Conservation (phyloP, 2,329 filamentous ascomycete genomes). For the Pseudogymnoascus destructans region DNA sequence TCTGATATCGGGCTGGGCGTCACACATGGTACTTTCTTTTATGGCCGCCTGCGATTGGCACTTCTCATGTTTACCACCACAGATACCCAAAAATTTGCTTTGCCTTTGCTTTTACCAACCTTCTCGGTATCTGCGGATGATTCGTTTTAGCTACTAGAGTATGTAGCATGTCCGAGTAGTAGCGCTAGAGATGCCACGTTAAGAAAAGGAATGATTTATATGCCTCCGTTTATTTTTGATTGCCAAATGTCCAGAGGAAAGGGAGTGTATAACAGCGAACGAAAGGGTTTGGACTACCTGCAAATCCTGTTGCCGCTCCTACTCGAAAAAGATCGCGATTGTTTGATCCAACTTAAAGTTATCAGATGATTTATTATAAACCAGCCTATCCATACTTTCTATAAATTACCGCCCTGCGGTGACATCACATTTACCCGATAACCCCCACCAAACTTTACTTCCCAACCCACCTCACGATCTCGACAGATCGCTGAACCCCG, state of each 20-base stretch:
- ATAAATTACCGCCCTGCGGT: not conserved
- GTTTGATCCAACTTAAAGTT: not conserved
- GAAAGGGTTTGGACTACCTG: not conserved
- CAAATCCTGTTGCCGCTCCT: constrained; percentile 29
- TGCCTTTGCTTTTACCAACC: not conserved
- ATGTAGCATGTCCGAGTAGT: not conserved
- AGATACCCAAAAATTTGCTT: constrained; percentile 1
- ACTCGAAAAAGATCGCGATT: not conserved
- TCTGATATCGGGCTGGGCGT: not conserved
- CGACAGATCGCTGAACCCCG: not conserved
- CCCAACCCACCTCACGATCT: not conserved
- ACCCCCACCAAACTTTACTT: constrained; percentile 15
- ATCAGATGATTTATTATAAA: not conserved
- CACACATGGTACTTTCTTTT: not conserved
- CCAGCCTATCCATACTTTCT: not conserved
- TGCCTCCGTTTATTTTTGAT: not conserved
- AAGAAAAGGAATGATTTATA: not conserved
- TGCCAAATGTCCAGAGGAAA: not conserved
- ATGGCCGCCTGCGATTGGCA: not conserved
- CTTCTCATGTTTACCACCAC: not conserved
- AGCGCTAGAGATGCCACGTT: not conserved
- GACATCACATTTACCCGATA: constrained; percentile 6
- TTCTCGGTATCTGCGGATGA: not conserved
- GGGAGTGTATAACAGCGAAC: not conserved
- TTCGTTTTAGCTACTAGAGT: not conserved